Conservation (phyloP, 176 grass and related monocot species). For the Oryza longistaminata region DNA sequence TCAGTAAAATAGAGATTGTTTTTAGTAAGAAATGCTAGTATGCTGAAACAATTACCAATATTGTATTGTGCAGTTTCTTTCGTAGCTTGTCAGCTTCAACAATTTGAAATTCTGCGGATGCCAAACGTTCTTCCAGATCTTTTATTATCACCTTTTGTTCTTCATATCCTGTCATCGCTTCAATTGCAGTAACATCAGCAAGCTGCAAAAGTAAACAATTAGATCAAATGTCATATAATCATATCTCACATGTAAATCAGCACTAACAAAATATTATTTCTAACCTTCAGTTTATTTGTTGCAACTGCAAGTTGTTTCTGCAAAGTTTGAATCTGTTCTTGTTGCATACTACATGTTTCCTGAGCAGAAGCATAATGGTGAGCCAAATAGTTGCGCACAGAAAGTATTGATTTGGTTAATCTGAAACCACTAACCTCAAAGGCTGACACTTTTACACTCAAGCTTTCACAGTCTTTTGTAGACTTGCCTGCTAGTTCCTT, state of each 20-base stretch:
- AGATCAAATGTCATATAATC: neutral
- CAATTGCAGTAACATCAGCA: constrained; percentile 69
- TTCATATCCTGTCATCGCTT: constrained; percentile 70
- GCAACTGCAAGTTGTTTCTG: constrained; percentile 60
- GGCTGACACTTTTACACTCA: constrained; percentile 37
- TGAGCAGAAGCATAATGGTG: constrained; percentile 24
- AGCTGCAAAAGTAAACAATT: constrained; percentile 50
- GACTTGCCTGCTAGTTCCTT: constrained; percentile 49
- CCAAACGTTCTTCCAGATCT: constrained; percentile 68
- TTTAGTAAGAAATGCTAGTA: neutral
- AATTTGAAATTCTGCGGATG: constrained; percentile 77
- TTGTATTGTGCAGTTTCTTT: constrained; percentile 93
- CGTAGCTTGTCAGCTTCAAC: constrained; percentile 79
- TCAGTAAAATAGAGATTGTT: neutral
- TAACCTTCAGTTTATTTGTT: constrained; percentile 70
- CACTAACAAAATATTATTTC: neutral
- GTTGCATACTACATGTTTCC: constrained; percentile 57
- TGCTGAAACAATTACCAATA: constrained; percentile 57
- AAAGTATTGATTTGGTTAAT: neutral
- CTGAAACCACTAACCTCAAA: constrained; percentile 64
- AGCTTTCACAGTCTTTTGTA: constrained; percentile 50
- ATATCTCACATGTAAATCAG: neutral
- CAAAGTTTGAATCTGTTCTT: constrained; percentile 58
- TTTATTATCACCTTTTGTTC: constrained; percentile 65
- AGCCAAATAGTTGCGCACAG: neutral